These are phyloP conservation scores for Anisodus acutangulus DNA, from an alignment of 257 asterid genomes.

Conservation along the genomic window DNA sequence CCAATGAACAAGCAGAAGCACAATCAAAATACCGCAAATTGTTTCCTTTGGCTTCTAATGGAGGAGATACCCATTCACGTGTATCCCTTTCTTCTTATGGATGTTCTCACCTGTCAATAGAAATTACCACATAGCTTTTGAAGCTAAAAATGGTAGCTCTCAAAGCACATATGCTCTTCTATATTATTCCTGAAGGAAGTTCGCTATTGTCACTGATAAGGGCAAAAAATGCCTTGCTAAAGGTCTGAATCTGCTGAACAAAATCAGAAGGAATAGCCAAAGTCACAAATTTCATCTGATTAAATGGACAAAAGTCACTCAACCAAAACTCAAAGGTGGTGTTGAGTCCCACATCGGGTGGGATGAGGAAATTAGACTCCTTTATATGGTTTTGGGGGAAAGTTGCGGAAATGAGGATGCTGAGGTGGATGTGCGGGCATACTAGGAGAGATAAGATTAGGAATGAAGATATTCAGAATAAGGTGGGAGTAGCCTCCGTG, in stretches of 20 bases:
- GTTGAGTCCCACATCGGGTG: too few relatives aligned
- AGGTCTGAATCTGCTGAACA: neutral
- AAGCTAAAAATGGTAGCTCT: too few relatives aligned
- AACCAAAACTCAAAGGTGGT: neutral
- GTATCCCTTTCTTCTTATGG: neutral
- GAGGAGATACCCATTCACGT: neutral
- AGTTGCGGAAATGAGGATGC: too few relatives aligned
- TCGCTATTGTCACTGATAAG: neutral
- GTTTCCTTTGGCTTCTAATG: neutral
- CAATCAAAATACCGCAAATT: neutral
- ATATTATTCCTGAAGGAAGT: neutral
- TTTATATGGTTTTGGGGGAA: too few relatives aligned
- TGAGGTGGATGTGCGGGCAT: too few relatives aligned
- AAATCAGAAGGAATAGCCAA: neutral
- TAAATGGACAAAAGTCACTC: too few relatives aligned
- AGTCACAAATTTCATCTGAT: neutral
- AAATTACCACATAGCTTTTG: neutral
- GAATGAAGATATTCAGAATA: too few relatives aligned
- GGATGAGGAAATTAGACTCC: too few relatives aligned
- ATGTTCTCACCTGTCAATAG: neutral
- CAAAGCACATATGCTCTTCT: neutral
- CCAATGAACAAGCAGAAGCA: neutral
- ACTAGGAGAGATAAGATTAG: too few relatives aligned
- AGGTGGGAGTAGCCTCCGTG: too few relatives aligned
- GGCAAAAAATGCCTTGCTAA: neutral